phyloP scores from a whole-genome alignment of 805 yeast species.

The Spathaspora hagerdaliae region DNA sequence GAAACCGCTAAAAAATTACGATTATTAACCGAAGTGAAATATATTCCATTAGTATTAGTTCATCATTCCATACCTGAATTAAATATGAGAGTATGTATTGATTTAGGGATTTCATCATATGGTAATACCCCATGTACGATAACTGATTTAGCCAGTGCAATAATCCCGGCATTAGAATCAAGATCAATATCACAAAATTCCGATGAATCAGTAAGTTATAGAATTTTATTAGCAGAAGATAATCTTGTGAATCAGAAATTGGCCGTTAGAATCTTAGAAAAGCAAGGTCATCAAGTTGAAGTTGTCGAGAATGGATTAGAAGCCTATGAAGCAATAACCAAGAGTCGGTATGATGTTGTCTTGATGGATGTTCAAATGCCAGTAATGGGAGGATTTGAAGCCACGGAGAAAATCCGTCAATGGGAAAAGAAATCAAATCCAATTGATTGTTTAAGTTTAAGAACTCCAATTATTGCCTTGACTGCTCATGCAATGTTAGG shows the following conservation, averaged over 20 bases:
- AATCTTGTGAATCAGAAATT: conserved; percentile 83
- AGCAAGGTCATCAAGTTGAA: conserved; percentile 77
- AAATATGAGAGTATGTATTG: conserved; percentile 77
- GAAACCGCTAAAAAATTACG: conserved; percentile 71
- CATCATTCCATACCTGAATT: conserved; percentile 73
- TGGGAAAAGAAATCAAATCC: conserved; percentile 83
- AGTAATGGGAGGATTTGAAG: conserved; percentile 92
- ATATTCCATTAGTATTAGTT: conserved; percentile 76
- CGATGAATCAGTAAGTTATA: conserved; percentile 73
- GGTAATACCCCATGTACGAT: conserved; percentile 87
- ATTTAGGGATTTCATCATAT: conserved; percentile 80
- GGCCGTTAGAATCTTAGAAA: conserved; percentile 80
- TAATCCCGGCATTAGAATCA: conserved; percentile 81
- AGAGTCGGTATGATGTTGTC: conserved; percentile 69
- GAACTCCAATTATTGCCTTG: conserved; percentile 85
- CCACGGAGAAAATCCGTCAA: conserved; percentile 79
- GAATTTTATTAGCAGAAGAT: conserved; percentile 79
- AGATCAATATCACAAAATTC: conserved; percentile 75
- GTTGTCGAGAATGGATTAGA: conserved; percentile 86
- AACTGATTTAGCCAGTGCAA: conserved; percentile 75
- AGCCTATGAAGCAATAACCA: conserved; percentile 72
- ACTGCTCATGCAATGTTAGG: conserved; percentile 96
- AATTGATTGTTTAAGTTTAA: conserved; percentile 60
- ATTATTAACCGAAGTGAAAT: conserved; percentile 70
- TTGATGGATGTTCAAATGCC: conserved; percentile 96